Evolutionary conservation across 495 filamentous ascomycete genomes (phyloP).

Genomic region (Parachaetomium inaequale): DNA sequence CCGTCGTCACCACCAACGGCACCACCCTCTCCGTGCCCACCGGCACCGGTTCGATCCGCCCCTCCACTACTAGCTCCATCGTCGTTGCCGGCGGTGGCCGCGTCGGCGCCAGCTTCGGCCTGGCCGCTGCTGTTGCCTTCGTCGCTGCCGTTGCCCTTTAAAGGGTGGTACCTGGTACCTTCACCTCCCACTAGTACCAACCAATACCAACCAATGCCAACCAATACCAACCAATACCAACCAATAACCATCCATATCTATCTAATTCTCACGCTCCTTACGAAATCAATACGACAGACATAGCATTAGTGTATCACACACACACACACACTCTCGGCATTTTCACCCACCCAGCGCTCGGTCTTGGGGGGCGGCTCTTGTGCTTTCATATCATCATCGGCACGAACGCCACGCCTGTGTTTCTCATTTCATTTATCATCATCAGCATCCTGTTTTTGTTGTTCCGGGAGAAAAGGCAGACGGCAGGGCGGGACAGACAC

Average conservation of each 20-base stretch:
- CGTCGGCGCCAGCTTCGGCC: conserved; percentile 38
- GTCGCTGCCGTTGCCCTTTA: conserved; percentile 38
- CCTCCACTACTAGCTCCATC: conserved; percentile 31
- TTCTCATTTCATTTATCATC: not conserved
- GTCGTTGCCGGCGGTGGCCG: conserved; percentile 36
- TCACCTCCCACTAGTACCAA: not conserved
- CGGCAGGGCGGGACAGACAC: not conserved
- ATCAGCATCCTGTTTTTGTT: not conserved
- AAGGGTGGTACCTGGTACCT: not conserved
- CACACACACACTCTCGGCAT: not conserved
- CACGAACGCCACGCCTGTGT: not conserved
- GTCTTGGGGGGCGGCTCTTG: conserved; percentile 7
- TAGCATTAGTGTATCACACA: conserved; percentile 10
- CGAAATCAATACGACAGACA: conserved; percentile 19
- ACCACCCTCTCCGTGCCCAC: conserved; percentile 31
- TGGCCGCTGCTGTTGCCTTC: conserved; percentile 31
- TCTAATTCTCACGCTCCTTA: conserved; percentile 23
- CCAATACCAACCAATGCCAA: not conserved
- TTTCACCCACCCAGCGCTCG: not conserved
- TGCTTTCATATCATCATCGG: not conserved
- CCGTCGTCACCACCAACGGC: conserved; percentile 46
- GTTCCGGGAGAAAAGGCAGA: not conserved
- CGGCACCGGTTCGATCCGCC: conserved; percentile 33
- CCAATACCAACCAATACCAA: not conserved
- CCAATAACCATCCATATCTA: too few species aligned